Evolutionary conservation across 306 rosid genomes (phyloP).

Genomic region (Malus orientalis): DNA sequence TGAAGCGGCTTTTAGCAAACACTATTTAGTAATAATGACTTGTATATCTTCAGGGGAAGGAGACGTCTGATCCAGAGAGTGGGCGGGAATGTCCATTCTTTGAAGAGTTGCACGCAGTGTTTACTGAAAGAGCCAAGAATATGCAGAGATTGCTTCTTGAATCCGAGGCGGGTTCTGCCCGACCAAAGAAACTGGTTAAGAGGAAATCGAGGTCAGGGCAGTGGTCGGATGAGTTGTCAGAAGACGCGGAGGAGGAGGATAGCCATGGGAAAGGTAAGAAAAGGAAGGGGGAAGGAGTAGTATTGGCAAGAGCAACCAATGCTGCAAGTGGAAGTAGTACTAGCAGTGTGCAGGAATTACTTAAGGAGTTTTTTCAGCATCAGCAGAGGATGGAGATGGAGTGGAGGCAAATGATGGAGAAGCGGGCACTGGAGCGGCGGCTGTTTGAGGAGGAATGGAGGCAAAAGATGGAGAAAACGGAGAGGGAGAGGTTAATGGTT

Average conservation of each 20-base stretch:
- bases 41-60: conserved; percentile 54
- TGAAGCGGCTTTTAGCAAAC: neutral
- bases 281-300: conserved; percentile 40
- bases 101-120: conserved; percentile 75
- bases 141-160: conserved; percentile 63
- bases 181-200: conserved; percentile 46
- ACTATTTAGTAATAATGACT: neutral
- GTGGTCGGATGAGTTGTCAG: conserved; percentile 61
- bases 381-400: conserved; percentile 79
- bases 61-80: conserved; percentile 70
- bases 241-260: conserved; percentile 35
- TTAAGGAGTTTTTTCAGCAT: conserved; percentile 62
- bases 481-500: conserved; percentile 67
- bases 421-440: conserved; percentile 45
- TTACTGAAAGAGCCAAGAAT: conserved; percentile 57
- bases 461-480: conserved; percentile 61
- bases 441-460: conserved; percentile 84
- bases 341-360: conserved; percentile 39
- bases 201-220: conserved; percentile 40
- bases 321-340: conserved; percentile 13
- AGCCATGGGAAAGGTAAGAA: conserved; percentile 49
- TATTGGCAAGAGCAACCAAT: conserved; percentile 19
- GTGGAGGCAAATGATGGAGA: conserved; percentile 80
- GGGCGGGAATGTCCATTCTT: conserved; percentile 72
- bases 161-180: conserved; percentile 51